Evolutionary conservation across 768 basidiomycete species (phyloP).

Genomic region (Leccinellum rugosiceps): DNA sequence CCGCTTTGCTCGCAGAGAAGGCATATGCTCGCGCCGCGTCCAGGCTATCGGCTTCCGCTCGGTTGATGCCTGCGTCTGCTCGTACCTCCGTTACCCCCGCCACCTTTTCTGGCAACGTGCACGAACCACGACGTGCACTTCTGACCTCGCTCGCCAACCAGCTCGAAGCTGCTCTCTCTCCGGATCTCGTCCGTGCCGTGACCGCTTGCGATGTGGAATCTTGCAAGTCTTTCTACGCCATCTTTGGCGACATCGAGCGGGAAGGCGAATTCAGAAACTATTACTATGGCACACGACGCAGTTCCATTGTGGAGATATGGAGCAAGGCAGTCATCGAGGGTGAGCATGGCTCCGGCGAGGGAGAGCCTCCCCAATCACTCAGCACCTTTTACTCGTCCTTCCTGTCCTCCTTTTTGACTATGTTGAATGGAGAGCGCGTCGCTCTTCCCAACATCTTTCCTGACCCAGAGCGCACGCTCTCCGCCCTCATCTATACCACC

Average conservation of each 20-base stretch:
- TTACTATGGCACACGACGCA: constrained; percentile 83
- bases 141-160: constrained; percentile 95
- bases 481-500: constrained; percentile 78
- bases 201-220: constrained; percentile 69
- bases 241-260: constrained; percentile 89
- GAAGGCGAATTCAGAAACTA: constrained; percentile 92
- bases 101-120: constrained; percentile 31
- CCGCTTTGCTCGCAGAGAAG: constrained; percentile 73
- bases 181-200: constrained; percentile 87
- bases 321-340: constrained; percentile 46
- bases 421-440: constrained; percentile 67
- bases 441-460: constrained; percentile 86
- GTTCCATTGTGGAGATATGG: constrained; percentile 67
- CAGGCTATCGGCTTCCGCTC: constrained; percentile 82
- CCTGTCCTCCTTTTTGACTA: constrained; percentile 60
- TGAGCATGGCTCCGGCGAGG: constrained; percentile 12
- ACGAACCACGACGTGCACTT: constrained; percentile 78
- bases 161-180: constrained; percentile 87
- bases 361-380: constrained; percentile 46
- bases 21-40: constrained; percentile 90
- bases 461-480: constrained; percentile 72
- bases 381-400: constrained; percentile 71
- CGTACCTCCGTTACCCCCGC: constrained; percentile 66
- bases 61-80: constrained; percentile 88
- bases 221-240: constrained; percentile 76